Evolutionary conservation across 2,329 filamentous ascomycete species (phyloP), one percentile per base, ranked within the genome.

Genomic region (Paraphaeosphaeria sporulosa): DNA sequence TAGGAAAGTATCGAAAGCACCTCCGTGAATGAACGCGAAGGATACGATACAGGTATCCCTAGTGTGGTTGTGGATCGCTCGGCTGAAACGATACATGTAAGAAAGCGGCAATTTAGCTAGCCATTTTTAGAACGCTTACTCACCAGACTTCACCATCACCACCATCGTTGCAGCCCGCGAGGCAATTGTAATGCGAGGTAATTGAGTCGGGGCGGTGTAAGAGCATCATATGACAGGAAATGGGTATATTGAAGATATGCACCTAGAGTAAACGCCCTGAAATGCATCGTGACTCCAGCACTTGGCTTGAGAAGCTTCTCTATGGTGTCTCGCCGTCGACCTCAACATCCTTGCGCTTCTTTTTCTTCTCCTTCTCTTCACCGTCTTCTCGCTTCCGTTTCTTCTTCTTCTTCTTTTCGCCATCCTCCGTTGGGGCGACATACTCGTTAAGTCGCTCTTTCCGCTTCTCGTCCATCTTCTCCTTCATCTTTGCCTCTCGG

Each of bases 401-500:
- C 72, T 76, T 61, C 69, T 77, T 61, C 69, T 77, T 77, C 75
- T 81, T 73, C 67, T 82, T 80, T 73, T 84, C 84, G 67, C 85
- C 83, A 27, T 86, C 84, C 79, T 98, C 95, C 73, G 92, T 89
- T 5, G 95, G 95, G 8, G 94, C 90, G 59, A 96, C 86, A 78
- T 94, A 98, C 57, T 95, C 93, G 76, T 90, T 89, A 77, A 93
- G 90, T 61, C 93, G 85, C 82, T 95, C 91, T 78, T 90, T 90
- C 81, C 90, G 86, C 85, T 92, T 96, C 78, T 96, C 92, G 66
- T 90, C 90, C 84, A 93, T 94, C 83, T 94, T 94, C 79, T 88
- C 85, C 79, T 88, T 90, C 82, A 97, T 94, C 79, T 90, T 89
- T 77, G 96, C 93, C 73, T 92, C 86, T 66, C 93, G 85, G 73